These are phyloP conservation scores for Angomonas ambiguus DNA, from an alignment of 208 protist species.

Conservation along the genomic window DNA sequence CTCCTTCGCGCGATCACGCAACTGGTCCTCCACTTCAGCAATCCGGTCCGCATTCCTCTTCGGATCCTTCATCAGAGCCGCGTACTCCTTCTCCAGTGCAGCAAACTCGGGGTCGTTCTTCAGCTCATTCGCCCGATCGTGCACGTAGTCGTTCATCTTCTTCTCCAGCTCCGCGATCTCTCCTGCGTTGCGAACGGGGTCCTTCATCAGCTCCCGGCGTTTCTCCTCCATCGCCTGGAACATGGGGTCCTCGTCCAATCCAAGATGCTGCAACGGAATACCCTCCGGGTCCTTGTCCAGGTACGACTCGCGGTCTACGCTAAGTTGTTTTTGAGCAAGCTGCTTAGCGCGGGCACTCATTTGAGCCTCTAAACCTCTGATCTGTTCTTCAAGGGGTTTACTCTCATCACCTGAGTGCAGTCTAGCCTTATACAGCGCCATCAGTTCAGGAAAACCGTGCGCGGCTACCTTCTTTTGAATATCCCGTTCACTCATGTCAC, in stretches of 20 bases:
- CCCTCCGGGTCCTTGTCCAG: constrained; percentile 45
- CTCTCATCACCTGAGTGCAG: constrained; percentile 39
- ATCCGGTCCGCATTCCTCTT: constrained; percentile 54
- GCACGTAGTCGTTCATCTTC: constrained; percentile 28
- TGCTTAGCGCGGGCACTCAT: constrained; percentile 21
- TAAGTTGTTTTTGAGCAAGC: constrained; percentile 12
- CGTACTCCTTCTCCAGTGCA: constrained; percentile 45
- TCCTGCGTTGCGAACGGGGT: constrained; percentile 34
- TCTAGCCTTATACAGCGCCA: constrained; percentile 36
- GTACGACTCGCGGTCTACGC: constrained; percentile 19
- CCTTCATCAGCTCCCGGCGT: constrained; percentile 1
- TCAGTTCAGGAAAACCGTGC: constrained; percentile 38
- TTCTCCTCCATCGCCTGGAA: constrained; percentile 27
- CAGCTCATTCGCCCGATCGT: constrained; percentile 30
- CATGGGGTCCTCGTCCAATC: constrained; percentile 36
- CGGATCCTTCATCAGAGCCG: constrained; percentile 46
- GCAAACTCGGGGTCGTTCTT: constrained; percentile 33
- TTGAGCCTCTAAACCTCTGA: constrained; percentile 16
- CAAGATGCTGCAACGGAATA: constrained; percentile 30
- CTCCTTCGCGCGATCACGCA: constrained; percentile 54
- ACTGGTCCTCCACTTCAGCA: constrained; percentile 50
- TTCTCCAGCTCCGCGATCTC: constrained; percentile 20
- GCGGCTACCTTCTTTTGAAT: constrained; percentile 38
- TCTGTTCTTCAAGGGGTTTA: constrained; percentile 34
- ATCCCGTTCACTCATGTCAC: constrained; percentile 39